Evolutionary conservation across 371 early-diverging fungal genomes (phyloP).

Genomic region (Lichtheimia ramosa): DNA sequence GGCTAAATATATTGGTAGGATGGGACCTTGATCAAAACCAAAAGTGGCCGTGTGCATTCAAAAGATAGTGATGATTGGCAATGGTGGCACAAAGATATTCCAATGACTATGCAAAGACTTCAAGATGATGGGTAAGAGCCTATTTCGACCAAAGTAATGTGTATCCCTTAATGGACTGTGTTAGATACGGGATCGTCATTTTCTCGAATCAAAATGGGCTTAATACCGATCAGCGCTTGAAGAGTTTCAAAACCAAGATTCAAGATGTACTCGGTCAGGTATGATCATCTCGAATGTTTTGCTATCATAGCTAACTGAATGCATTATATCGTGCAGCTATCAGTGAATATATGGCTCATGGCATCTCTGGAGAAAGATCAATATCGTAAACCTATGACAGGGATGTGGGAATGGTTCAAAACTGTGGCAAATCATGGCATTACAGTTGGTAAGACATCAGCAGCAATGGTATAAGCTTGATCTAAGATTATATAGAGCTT

Average conservation of each 20-base stretch:
- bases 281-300: conserved; percentile 2
- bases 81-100: conserved; percentile 63
- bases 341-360: conserved; percentile 57
- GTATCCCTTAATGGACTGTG: not conserved
- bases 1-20: conserved; percentile 40
- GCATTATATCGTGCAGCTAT: conserved; percentile 2
- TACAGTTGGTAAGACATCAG: not conserved
- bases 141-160: conserved; percentile 2
- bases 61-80: conserved; percentile 80
- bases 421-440: not conserved
- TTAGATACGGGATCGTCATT: conserved; percentile 71
- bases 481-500: conserved; percentile 33
- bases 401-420: conserved; percentile 79
- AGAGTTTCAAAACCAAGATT: conserved; percentile 57
- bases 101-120: conserved; percentile 51
- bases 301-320: conserved; percentile 21
- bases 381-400: conserved; percentile 84
- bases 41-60: conserved; percentile 63
- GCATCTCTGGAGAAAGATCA: conserved; percentile 68
- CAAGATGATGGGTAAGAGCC: conserved; percentile 59
- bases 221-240: conserved; percentile 29
- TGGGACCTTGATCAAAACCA: conserved; percentile 68
- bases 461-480: not conserved
- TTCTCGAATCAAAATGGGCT: conserved; percentile 74
- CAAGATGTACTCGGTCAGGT: conserved; percentile 40